A percentile compares a stretch with the other conserved stretches of the same genome.
These are phyloP conservation scores for Coleophoma crateriformis DNA, from an alignment of 2,329 filamentous ascomycete species.

Conservation along the genomic window DNA sequence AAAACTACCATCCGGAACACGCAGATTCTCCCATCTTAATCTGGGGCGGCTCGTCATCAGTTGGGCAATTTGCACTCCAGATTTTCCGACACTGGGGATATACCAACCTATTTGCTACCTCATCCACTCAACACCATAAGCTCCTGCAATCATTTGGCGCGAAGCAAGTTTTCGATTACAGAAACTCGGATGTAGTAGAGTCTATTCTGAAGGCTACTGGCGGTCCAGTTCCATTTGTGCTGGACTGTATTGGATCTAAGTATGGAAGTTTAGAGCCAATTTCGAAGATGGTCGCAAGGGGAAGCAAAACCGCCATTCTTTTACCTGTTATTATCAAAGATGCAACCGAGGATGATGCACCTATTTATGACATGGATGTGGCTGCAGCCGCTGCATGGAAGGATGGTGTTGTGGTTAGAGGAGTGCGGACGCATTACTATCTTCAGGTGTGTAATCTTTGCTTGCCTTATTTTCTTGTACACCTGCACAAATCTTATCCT, in stretches of 20 bases:
- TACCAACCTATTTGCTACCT: conserved; percentile 32
- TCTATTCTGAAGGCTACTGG: conserved; percentile 12
- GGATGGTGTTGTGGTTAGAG: conserved; percentile 43
- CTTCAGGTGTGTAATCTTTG: conserved; percentile 31
- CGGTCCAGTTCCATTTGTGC: conserved; percentile 34
- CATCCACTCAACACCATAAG: conserved; percentile 20
- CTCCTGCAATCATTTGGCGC: conserved; percentile 26
- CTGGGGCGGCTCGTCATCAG: conserved; percentile 28
- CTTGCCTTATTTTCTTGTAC: no score
- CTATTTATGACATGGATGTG: conserved; percentile 50
- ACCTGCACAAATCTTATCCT: no score
- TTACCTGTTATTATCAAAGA: conserved; percentile 53
- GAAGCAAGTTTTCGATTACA: conserved; percentile 24
- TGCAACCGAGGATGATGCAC: conserved; percentile 38
- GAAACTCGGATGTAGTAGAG: conserved; percentile 12
- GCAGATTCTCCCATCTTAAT: conserved; percentile 28
- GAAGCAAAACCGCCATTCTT: conserved; percentile 50
- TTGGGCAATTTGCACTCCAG: conserved; percentile 29
- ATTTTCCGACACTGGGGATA: conserved; percentile 49
- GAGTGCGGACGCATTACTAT: conserved; percentile 52
- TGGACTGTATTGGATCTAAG: conserved; percentile 52
- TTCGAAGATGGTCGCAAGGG: conserved; percentile 40
- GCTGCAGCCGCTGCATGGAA: conserved; percentile 38
- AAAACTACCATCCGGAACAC: conserved; percentile 2
- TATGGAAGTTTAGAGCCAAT: conserved; percentile 42